Percentiles rank a stretch among this genome's conserved stretches.
phyloP scores from a whole-genome alignment of 108 stramenopile genomes.

The Cyclotella distinguenda region DNA sequence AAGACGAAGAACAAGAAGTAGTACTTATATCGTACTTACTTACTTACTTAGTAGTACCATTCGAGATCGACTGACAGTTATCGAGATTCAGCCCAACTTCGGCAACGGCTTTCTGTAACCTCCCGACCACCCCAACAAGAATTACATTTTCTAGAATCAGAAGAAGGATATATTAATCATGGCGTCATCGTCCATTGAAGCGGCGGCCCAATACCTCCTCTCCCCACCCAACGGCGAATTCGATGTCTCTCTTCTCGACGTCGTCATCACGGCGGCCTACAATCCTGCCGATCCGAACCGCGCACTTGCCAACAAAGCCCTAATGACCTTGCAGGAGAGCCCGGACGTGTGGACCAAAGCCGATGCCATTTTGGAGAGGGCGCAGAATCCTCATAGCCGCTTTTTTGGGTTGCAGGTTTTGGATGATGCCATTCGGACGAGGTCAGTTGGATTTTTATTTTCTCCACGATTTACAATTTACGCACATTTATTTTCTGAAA shows the following conservation, averaged over 20 bases:
- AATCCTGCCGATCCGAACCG: constrained; percentile 78
- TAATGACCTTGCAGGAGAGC: constrained; percentile 88
- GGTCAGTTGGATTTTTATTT: constrained; percentile 46
- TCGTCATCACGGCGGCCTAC: constrained; percentile 81
- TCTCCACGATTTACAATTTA: neutral
- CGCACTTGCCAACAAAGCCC: constrained; percentile 79
- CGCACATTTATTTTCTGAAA: neutral
- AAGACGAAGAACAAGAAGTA: no score
- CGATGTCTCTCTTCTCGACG: constrained; percentile 79
- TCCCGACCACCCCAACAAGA: no score
- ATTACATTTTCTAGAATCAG: no score
- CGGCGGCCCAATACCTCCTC: constrained; percentile 46
- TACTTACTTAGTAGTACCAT: no score
- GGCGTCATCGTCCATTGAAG: constrained; percentile 35
- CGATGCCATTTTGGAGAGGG: constrained; percentile 85
- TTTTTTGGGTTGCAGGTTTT: constrained; percentile 90
- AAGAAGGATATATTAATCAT: neutral
- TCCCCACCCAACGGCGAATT: constrained; percentile 65
- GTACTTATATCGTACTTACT: no score
- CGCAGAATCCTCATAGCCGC: constrained; percentile 75
- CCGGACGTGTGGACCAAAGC: constrained; percentile 83
- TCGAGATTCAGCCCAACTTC: no score
- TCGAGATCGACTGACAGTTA: no score
- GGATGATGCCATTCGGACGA: constrained; percentile 85
- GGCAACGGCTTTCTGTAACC: no score